phyloP scores from a whole-genome alignment of 441 rosid genomes.

The Arabidopsis lyrata region DNA sequence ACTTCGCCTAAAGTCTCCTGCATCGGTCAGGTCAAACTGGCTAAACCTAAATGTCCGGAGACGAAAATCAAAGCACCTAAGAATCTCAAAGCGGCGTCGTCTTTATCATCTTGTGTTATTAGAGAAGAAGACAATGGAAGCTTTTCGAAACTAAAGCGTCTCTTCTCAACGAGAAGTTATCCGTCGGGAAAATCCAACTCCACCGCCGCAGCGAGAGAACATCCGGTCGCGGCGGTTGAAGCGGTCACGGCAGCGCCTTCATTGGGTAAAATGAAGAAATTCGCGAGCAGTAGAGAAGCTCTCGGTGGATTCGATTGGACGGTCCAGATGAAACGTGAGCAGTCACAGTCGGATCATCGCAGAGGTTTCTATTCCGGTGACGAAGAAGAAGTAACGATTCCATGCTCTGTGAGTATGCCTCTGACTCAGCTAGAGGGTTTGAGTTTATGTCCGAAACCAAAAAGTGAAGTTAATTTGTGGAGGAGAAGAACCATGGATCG shows the following conservation, averaged over 20 bases:
- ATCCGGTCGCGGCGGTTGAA: conserved; percentile 29
- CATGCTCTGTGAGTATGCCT: conserved; percentile 26
- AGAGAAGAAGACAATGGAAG: conserved; percentile 39
- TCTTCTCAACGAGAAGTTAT: conserved; percentile 45
- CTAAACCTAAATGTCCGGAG: conserved; percentile 43
- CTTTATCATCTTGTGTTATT: conserved; percentile 1
- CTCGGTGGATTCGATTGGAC: conserved; percentile 70
- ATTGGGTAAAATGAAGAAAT: conserved; percentile 69
- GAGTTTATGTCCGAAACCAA: conserved; percentile 25
- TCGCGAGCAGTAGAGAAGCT: conserved; percentile 69
- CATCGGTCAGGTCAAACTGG: conserved; percentile 85
- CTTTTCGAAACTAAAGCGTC: conserved; percentile 47
- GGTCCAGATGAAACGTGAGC: conserved; percentile 54
- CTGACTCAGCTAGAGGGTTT: conserved; percentile 5
- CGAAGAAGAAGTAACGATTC: conserved; percentile 44
- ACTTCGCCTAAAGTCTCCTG: conserved; percentile 92
- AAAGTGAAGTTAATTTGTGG: conserved; percentile 45
- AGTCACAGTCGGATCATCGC: conserved; percentile 50
- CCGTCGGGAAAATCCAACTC: conserved; percentile 41
- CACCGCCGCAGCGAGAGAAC: conserved; percentile 25
- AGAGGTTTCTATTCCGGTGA: conserved; percentile 52
- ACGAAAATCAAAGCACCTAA: conserved; percentile 48
- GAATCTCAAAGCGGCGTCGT: conserved; percentile 19
- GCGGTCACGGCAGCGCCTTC: conserved; percentile 53
- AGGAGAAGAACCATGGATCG: conserved; percentile 40